These are phyloP conservation scores for Stereocaulon alpinum DNA, from an alignment of 495 filamentous ascomycete species.

Conservation along the genomic window DNA sequence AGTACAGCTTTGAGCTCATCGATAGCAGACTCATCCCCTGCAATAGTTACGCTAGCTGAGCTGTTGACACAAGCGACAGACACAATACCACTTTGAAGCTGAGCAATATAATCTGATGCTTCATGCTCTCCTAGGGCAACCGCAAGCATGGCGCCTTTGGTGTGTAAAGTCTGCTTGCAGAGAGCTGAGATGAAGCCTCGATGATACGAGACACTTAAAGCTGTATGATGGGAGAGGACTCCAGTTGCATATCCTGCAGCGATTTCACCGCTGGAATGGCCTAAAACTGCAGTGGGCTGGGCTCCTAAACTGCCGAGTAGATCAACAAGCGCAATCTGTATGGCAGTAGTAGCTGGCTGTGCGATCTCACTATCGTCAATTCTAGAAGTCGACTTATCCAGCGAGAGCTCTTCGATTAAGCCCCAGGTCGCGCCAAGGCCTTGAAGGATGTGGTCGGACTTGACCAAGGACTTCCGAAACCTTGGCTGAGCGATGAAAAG, in stretches of 20 bases:
- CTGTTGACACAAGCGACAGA: conserved; percentile 38
- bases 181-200: conserved; percentile 20
- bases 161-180: not conserved
- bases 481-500: conserved; percentile 22
- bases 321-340: no score
- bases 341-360: no score
- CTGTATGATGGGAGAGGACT: not conserved
- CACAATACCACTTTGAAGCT: conserved; percentile 21
- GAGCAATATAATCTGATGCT: conserved; percentile 13
- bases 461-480: conserved; percentile 24
- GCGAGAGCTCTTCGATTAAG: no score
- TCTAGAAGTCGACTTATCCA: no score
- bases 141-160: conserved; percentile 23
- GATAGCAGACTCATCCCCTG: conserved; percentile 24
- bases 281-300: conserved; percentile 14
- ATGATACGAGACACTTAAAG: conserved; percentile 25
- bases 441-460: conserved; percentile 21
- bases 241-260: conserved; percentile 21
- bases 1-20: conserved; percentile 26
- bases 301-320: not conserved
- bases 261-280: conserved; percentile 29
- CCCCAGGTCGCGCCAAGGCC: conserved; percentile 13
- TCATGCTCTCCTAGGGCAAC: conserved; percentile 36
- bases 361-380: no score
- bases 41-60: conserved; percentile 26